These are phyloP conservation scores for Chenopodium formosanum DNA, from an alignment of 148 eudicot species.

Conservation along the genomic window DNA sequence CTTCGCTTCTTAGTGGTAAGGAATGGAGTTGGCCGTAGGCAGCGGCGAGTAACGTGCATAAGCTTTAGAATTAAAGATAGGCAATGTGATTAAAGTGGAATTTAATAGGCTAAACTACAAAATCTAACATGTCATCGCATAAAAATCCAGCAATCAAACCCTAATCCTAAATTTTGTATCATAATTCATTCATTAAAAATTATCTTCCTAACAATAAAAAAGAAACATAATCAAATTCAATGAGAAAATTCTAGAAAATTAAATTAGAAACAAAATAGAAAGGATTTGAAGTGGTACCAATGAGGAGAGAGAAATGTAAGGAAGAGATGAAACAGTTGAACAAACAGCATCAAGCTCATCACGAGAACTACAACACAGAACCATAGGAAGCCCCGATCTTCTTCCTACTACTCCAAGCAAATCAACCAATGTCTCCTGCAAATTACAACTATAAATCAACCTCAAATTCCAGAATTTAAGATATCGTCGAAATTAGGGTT, in stretches of 20 bases:
- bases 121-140: background rate
- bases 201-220: too few species aligned
- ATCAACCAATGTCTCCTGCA: conserved; percentile 82
- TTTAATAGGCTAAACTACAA: too few species aligned
- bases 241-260: too few species aligned
- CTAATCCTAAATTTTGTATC: background rate
- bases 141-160: background rate
- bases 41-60: too few species aligned
- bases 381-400: conserved; percentile 65
- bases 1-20: too few species aligned
- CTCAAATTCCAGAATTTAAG: too few species aligned
- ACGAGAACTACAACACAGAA: conserved; percentile 80
- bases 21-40: too few species aligned
- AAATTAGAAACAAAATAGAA: background rate
- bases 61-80: too few species aligned
- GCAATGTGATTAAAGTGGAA: too few species aligned
- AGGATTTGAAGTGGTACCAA: conserved; percentile 11
- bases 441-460: background rate
- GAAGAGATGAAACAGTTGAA: conserved; percentile 57
- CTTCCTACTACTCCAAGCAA: conserved; percentile 71
- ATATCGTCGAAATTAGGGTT: conserved; percentile 22
- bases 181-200: background rate
- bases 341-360: conserved; percentile 88
- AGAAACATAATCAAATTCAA: too few species aligned
- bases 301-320: conserved; percentile 53